These are phyloP conservation scores for Cutaneotrichosporon dermatis DNA, from an alignment of 1,284 basidiomycete genomes.

Conservation along the genomic window DNA sequence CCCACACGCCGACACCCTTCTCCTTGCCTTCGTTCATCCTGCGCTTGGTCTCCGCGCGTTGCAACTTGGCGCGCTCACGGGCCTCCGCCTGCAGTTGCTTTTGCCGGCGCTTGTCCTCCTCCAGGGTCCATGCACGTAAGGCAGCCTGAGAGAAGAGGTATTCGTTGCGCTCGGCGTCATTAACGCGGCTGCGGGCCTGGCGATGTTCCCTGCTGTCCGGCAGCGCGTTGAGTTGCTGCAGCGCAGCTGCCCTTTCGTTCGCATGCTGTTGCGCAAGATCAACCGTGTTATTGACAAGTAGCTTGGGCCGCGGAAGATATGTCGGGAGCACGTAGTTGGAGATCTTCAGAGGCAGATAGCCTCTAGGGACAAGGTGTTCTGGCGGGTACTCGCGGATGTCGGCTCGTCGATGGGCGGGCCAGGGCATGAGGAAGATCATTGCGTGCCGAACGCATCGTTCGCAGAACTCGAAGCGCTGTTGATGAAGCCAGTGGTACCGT, in stretches of 20 bases:
- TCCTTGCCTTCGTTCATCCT: conserved; percentile 29
- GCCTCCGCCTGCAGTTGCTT: conserved; percentile 13
- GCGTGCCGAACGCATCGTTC: conserved; percentile 41
- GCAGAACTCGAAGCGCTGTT: conserved; percentile 38
- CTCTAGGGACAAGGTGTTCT: conserved; percentile 27
- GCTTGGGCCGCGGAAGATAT: conserved; percentile 8
- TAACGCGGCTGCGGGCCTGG: conserved; percentile 2
- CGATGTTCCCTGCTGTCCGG: conserved; percentile 11
- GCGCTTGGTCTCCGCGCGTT: conserved; percentile 26
- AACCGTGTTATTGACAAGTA: conserved; percentile 15
- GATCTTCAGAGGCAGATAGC: conserved; percentile 26
- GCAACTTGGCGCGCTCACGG: conserved; percentile 23
- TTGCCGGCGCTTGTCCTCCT: conserved; percentile 8
- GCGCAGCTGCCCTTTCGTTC: conserved; percentile 5
- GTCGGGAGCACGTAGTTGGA: conserved; percentile 33
- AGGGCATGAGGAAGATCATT: conserved; percentile 39
- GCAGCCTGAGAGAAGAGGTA: conserved; percentile 21
- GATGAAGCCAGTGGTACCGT: conserved; percentile 26
- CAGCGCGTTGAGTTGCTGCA: not conserved
- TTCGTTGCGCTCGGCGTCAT: conserved; percentile 13
- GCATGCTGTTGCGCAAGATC: not conserved
- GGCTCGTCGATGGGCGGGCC: conserved; percentile 34
- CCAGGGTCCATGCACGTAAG: conserved; percentile 25
- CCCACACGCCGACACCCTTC: conserved; percentile 40
- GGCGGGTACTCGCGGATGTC: conserved; percentile 39